phyloP scores from a whole-genome alignment of 164 flowering plant genomes.

The Annona cherimola region DNA sequence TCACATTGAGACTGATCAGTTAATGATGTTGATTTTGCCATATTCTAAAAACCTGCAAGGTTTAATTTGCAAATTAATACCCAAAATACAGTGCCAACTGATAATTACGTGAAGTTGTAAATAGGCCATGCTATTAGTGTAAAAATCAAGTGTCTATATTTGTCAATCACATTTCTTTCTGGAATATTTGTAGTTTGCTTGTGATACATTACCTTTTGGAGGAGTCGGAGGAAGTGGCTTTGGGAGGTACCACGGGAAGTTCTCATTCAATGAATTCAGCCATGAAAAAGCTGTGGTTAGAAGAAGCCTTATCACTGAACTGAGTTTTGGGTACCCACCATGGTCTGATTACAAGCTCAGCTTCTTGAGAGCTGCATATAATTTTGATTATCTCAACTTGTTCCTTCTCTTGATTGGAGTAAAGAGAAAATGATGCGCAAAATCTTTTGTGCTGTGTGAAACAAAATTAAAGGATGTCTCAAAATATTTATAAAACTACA shows the following conservation, averaged over 20 bases:
- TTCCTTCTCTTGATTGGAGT: constrained; percentile 46
- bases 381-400: constrained; percentile 41
- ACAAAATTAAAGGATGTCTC: too few species aligned
- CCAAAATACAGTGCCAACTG: too few species aligned
- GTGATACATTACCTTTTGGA: constrained; percentile 73
- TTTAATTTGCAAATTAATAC: too few species aligned
- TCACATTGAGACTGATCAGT: too few species aligned
- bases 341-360: constrained; percentile 60
- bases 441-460: too few species aligned
- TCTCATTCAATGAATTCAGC: constrained; percentile 82
- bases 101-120: too few species aligned
- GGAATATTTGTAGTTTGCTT: constrained; percentile 41
- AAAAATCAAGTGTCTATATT: background rate
- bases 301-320: constrained; percentile 44
- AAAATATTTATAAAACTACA: too few species aligned
- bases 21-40: too few species aligned
- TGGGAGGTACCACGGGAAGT: constrained; percentile 89
- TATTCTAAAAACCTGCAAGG: too few species aligned
- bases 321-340: constrained; percentile 74
- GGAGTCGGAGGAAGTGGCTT: constrained; percentile 89
- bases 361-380: constrained; percentile 44
- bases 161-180: background rate
- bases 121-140: background rate
- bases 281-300: constrained; percentile 73
- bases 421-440: constrained; percentile 18